phyloP scores from a whole-genome alignment of 2,329 filamentous ascomycete genomes.

The Alternaria viburni region DNA sequence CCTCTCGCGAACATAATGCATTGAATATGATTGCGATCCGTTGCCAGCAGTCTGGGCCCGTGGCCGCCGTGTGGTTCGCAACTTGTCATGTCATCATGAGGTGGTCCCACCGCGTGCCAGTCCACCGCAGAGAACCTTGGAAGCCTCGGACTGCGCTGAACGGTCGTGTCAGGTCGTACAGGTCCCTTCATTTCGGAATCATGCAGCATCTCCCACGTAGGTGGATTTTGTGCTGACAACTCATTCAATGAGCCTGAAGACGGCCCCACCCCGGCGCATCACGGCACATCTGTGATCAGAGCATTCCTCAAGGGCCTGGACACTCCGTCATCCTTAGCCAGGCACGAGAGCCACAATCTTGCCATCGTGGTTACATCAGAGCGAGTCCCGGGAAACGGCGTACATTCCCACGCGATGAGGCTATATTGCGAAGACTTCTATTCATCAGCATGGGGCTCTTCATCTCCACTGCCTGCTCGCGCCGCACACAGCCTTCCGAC shows the following conservation, averaged over 20 bases:
- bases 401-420: slow-evolving; percentile 28
- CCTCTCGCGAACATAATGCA: slow-evolving; percentile 11
- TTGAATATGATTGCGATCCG: slow-evolving; percentile 17
- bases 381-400: slow-evolving; percentile 23
- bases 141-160: slow-evolving; percentile 19
- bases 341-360: slow-evolving; percentile 29
- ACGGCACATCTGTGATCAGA: slow-evolving; percentile 29
- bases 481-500: slow-evolving; percentile 24
- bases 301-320: slow-evolving; percentile 32
- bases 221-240: slow-evolving; percentile 44
- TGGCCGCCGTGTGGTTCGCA: slow-evolving; percentile 19
- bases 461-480: slow-evolving; percentile 21
- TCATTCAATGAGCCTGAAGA: slow-evolving; percentile 48
- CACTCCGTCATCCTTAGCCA: slow-evolving; percentile 34
- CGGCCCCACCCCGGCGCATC: slow-evolving; percentile 33
- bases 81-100: slow-evolving; percentile 24
- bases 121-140: slow-evolving; percentile 16
- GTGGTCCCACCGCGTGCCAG: slow-evolving; percentile 25
- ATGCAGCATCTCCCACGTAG: slow-evolving; percentile 46
- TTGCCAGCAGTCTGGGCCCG: slow-evolving; percentile 20
- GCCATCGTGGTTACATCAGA: slow-evolving; percentile 24
- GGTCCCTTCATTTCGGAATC: slow-evolving; percentile 49
- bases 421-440: slow-evolving; percentile 28
- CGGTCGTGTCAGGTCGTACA: slow-evolving; percentile 39
- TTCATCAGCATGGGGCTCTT: slow-evolving; percentile 30